Base-by-base conservation (phyloP, 305 asterid genomes). In the Fraxinus sp. region DNA sequence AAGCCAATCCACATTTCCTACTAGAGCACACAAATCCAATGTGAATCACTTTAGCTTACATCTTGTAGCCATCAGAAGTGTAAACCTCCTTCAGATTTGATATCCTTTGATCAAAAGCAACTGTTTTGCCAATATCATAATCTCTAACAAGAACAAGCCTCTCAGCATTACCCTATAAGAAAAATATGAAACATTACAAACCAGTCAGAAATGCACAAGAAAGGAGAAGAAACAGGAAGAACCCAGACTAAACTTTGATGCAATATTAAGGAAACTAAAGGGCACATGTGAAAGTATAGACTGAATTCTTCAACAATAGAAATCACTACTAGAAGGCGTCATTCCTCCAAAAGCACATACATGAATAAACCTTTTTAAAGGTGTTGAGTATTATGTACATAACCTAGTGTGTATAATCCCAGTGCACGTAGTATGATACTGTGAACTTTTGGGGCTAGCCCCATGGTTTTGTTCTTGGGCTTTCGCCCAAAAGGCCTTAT, bases 71-170 rank as follows among this genome's bases (percentile, higher is more conserved):
- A 86, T 96, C 99, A 14, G 93, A 82, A 41, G 98, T 92, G 87
- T 89, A 94, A 79, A 92, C 98, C 90, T 93, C 98, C 89, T 90
- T 96, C 84, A 94, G 90, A 83, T 96, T 93, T 83, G 91, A 78
- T 83, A 93, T 83, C 81, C 91, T 89, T 83, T 86, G 93, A 57
- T 92, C 90, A 88, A 96, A 96, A 81, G 97, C 94, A 83, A 94
- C 94, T 32, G 79, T 78, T 84, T 78, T 92, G 78, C 98, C 98
- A 83, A 85, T 84, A 79, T 88, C 92, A 86, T 93, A 94, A 88
- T 96, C 92, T 85, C 87, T 89, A 71, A 94, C 99, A 33, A 96
- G 99, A 80, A 96, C 99, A 92, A 87, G 98, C 88, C 97, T 93
- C 91, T 94, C 98, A 84, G 95, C 95, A 88, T 73, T 68, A 59